These are phyloP conservation scores for Fusarium subtropicale DNA, from an alignment of 2,329 filamentous ascomycete species.

Conservation along the genomic window DNA sequence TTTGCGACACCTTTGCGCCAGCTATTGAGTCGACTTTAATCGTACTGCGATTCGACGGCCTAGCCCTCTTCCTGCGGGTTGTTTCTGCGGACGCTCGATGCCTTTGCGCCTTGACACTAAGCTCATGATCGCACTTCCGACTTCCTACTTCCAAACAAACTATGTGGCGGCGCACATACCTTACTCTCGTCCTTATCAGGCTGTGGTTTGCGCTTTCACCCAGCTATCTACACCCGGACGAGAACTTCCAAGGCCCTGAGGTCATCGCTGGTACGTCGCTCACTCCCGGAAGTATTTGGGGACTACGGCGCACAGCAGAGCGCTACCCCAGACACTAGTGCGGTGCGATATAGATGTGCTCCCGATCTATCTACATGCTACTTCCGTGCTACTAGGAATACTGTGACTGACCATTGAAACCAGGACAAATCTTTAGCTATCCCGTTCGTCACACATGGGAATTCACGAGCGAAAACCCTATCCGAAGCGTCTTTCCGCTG, in stretches of 20 bases:
- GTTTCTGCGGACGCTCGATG: constrained; percentile 37
- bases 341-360: not conserved
- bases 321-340: not conserved
- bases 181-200: constrained; percentile 85
- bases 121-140: constrained; percentile 47
- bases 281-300: not conserved
- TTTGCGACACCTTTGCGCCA: constrained; percentile 18
- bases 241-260: constrained; percentile 98
- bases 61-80: constrained; percentile 8
- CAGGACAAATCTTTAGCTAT: constrained; percentile 93
- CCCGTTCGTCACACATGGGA: constrained; percentile 94
- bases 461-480: constrained; percentile 87
- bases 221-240: constrained; percentile 97
- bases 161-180: constrained; percentile 94
- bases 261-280: constrained; percentile 85
- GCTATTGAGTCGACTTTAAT: not conserved
- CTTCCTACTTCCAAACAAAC: constrained; percentile 45
- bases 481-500: constrained; percentile 95
- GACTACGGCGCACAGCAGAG: not conserved
- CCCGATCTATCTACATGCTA: not conserved
- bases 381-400: not conserved
- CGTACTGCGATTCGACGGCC: constrained; percentile 12
- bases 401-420: constrained; percentile 24
- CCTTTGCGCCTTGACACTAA: constrained; percentile 36
- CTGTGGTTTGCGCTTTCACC: constrained; percentile 94